Base-by-base conservation (phyloP, 2,329 filamentous ascomycete species). In the Aspergillus luchuensis region DNA sequence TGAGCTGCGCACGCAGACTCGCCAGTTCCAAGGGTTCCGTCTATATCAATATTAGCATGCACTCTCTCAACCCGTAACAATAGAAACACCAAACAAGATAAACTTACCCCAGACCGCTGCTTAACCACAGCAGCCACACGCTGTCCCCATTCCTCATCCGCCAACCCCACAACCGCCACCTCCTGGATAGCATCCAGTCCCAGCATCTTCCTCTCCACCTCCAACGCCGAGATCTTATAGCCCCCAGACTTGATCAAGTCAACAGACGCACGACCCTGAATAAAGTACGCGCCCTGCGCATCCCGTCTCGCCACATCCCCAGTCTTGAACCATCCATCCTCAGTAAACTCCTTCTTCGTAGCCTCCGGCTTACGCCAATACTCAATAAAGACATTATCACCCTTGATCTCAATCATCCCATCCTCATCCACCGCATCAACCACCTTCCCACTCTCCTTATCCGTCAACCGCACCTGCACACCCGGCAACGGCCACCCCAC, bases 181-280 rank as follows among this genome's bases (percentile, higher is more conserved):
- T 85, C 83, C n/a, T 78, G 73, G 25, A 84, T 74, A 59, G 81
- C 80, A 1, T 79, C 76, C 56, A 85, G 66, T 0, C 76, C 75
- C n/a, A 85, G 72, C 45, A 84, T 76, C 63, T 85, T 81, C 15
- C 82, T 73, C 69, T 85, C 83, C n/a, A 85, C 80, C 51, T 85
- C 83, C 11, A 84, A 70, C 3, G 83, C 82, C 0, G 80, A 82
- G 45, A 85, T 82, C 69, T 85, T 85, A 65, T 84, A 84, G 0
- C 83, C 83, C 5, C 82, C 82, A 1, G 79, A 81, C 62, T 85
- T 85, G 67, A 86, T 84, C 28, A 85, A 80, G 61, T 84, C 82
- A 13, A 83, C 74, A 4, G 79, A 82, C 8, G 80, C 81, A n/a
- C 82, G 78, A 2, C 83, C 83, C 45, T 83, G 74, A 56, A 85